phyloP scores from a whole-genome alignment of 2,329 filamentous ascomycete genomes.

The Phyllosticta capitalensis region DNA sequence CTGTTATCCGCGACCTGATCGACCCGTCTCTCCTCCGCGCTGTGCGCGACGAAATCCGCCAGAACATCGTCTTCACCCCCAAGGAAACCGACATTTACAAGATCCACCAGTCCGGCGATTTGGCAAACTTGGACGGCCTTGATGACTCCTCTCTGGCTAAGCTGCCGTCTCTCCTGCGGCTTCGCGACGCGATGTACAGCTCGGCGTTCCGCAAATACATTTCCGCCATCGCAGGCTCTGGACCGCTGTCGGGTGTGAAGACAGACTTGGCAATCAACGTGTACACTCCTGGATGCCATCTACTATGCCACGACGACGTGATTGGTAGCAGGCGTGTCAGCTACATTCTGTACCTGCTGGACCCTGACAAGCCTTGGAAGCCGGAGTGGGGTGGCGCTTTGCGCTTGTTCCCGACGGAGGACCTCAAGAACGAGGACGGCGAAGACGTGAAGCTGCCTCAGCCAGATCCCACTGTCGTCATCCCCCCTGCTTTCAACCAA shows the following conservation, averaged over 20 bases:
- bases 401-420: conserved; percentile 67
- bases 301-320: conserved; percentile 96
- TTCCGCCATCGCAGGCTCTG: conserved; percentile 74
- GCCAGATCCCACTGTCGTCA: conserved; percentile 68
- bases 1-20: conserved; percentile 75
- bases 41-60: conserved; percentile 80
- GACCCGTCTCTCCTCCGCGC: conserved; percentile 71
- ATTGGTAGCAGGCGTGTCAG: conserved; percentile 94
- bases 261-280: conserved; percentile 99
- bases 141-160: conserved; percentile 77
- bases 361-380: conserved; percentile 86
- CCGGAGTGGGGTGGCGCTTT: conserved; percentile 87
- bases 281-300: conserved; percentile 90
- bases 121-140: conserved; percentile 91
- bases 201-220: conserved; percentile 81
- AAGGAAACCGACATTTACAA: conserved; percentile 99
- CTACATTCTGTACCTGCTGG: conserved; percentile 92
- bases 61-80: conserved; percentile 88
- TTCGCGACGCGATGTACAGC: conserved; percentile 95
- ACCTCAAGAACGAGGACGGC: conserved; percentile 57
- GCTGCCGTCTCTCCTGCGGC: conserved; percentile 76
- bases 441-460: conserved; percentile 69
- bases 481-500: conserved; percentile 95
- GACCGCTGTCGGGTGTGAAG: conserved; percentile 81
- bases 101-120: conserved; percentile 95